Base-by-base conservation (phyloP, 2,329 filamentous ascomycete genomes). In the Phyllosticta ampelicida region DNA sequence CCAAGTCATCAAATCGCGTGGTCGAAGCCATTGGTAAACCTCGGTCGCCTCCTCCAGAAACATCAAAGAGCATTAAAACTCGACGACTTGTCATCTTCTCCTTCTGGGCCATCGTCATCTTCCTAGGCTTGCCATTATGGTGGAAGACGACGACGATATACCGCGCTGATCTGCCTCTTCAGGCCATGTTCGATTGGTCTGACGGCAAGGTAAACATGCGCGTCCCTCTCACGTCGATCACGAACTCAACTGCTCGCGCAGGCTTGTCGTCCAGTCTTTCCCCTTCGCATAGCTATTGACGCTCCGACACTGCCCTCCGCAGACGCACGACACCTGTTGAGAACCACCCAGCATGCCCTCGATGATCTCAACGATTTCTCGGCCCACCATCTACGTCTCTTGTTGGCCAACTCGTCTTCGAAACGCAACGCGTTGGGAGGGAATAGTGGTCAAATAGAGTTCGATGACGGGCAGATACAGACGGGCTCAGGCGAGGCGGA, bases 71-170 rank as follows among this genome's bases (percentile, higher is more conserved):
- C 62, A 77, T 86, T 55, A 82, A 81, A 68, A 82, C 86, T 60
- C 86, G 94, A 57, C 82, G 83, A 53, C 78, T 79, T 62, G 86
- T 97, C 54, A 85, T 99, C 62, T 71, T 88, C 61, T 92, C 92
- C 9, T 97, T 96, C 73, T 99, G 94, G 94, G 77, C 84, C 5
- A 84, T 97, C 44, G 89, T 95, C 6, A 70, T 95, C 6, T 80
- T 86, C 28, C 75, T 99, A 5, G 94, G 94, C 2, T 72, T 99
- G 63, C 94, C 94, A 59, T 86, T 95, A 81, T 99, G 94, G 94
- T 95, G 90, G 85, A 85, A 85, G 71, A 97, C 94, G 0, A 99
- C 94, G 3, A 87, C 88, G 0, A 95, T 97, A 58, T 91, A 95
- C 71, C 83, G 94, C 58, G 91, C 92, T 11, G 80, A 85, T 51